Conservation (phyloP, 768 basidiomycete genomes). For the Sarcodon sp. region DNA sequence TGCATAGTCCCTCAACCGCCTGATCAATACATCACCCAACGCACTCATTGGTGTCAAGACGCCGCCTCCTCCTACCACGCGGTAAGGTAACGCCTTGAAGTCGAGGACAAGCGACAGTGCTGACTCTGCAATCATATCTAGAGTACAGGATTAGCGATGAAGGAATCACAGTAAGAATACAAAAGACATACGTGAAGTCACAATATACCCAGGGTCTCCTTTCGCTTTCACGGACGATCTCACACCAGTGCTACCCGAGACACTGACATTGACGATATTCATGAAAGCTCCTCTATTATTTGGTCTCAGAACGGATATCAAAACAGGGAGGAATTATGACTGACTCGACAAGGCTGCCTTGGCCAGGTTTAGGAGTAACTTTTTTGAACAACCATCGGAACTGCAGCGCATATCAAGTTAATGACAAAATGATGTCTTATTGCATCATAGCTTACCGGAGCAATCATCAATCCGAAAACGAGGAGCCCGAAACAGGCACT, state of each 20-base stretch:
- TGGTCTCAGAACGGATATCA: slow-evolving; percentile 20
- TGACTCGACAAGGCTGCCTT: slow-evolving; percentile 43
- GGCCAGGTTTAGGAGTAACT: slow-evolving; percentile 37
- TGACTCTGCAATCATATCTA: slow-evolving; percentile 69
- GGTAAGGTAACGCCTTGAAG: slow-evolving; percentile 36
- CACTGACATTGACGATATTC: slow-evolving; percentile 58
- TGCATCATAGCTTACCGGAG: slow-evolving; percentile 14
- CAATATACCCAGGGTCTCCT: slow-evolving; percentile 69
- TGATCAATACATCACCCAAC: slow-evolving; percentile 64
- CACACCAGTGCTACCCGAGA: slow-evolving; percentile 39
- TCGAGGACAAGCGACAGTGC: slow-evolving; percentile 61
- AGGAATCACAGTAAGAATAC: slow-evolving; percentile 2
- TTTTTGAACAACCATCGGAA: slow-evolving; percentile 42
- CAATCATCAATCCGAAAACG: slow-evolving; percentile 5
- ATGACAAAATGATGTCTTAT: background rate
- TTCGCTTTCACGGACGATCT: slow-evolving; percentile 49
- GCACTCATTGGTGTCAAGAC: slow-evolving; percentile 77
- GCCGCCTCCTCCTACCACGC: slow-evolving; percentile 51
- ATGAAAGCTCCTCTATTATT: slow-evolving; percentile 45
- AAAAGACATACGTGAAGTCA: slow-evolving; percentile 35
- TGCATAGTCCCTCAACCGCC: slow-evolving; percentile 47
- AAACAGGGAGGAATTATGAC: slow-evolving; percentile 27
- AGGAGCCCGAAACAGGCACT: slow-evolving; percentile 18
- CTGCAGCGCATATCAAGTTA: slow-evolving; percentile 17
- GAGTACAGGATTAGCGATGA: background rate